Conservation (phyloP, 2,329 filamentous ascomycete species). For the Cladosporium sp. region DNA sequence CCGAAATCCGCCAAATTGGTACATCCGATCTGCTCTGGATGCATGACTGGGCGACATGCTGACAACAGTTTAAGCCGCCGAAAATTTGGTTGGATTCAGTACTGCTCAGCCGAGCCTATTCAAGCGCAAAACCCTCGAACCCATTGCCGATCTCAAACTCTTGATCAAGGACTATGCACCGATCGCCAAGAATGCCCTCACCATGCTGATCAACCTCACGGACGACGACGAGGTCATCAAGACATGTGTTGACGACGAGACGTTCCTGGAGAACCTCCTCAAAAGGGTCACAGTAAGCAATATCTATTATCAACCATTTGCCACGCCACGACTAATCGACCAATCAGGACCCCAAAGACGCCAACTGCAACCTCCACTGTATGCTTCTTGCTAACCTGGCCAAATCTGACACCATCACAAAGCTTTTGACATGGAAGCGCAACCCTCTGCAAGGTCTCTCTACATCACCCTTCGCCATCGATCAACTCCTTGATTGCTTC, state of each 20-base stretch:
- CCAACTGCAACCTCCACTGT: conserved; percentile 75
- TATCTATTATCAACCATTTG: conserved; percentile 20
- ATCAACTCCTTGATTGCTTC: conserved; percentile 93
- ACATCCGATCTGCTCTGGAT: conserved; percentile 20
- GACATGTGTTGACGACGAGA: conserved; percentile 69
- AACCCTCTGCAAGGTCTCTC: conserved; percentile 64
- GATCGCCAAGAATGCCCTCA: conserved; percentile 89
- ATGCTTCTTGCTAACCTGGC: conserved; percentile 92
- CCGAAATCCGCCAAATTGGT: conserved; percentile 81
- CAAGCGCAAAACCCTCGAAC: conserved; percentile 72
- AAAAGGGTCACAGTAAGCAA: conserved; percentile 68
- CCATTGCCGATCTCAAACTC: conserved; percentile 82
- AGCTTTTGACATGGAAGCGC: conserved; percentile 65
- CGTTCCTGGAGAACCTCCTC: conserved; percentile 72
- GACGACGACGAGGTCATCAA: conserved; percentile 72
- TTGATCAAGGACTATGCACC: conserved; percentile 81
- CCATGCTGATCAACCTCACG: conserved; percentile 82
- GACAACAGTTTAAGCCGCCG: conserved; percentile 55
- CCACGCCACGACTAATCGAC: not conserved
- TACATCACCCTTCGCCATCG: conserved; percentile 69
- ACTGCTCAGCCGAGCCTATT: conserved; percentile 75
- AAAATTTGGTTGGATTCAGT: conserved; percentile 81
- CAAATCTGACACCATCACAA: conserved; percentile 71
- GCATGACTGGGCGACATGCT: not conserved
- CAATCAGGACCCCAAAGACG: conserved; percentile 63